Base-by-base conservation (phyloP, 495 filamentous ascomycete species). In the Xylaria flabelliformis region DNA sequence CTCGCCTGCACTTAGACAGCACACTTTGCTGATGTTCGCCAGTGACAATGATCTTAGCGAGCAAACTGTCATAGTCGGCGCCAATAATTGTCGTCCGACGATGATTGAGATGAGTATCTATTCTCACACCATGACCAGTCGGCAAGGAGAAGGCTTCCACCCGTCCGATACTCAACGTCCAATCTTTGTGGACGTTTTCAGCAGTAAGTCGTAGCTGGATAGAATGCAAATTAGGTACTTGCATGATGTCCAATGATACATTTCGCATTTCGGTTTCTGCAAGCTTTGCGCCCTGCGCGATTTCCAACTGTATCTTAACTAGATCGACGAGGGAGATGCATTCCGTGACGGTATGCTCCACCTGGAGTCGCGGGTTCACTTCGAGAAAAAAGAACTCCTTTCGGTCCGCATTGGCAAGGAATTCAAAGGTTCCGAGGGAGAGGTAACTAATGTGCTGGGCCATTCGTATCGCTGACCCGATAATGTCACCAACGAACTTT, bases 271-370 rank as follows among this genome's bases (percentile, higher is more conserved):
- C 84, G 56, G 85, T 75, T 6, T 85, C 74, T 1, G 73, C 48
- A 17, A 91, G 77, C 0, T 78, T 78, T 8, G 73, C 61, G 13
- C 89, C 88, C 78, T 89, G 87, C 12, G 87, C 85, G 9, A 91
- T 71, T 0, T 82, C 78, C 17, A 91, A 80, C 69, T 91, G 88
- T 72, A 87, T 76, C 63, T 87, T 81, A 7, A 91, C 88, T 19
- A 91, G 76, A 71, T 91, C 89, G 41, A 90, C 73, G 46, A 81
- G 79, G 71, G 87, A 85, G 68, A 88, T 86, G 9, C 87, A 79
- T 74, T 91, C 88, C 8, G 90, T 91, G 53, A 90, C 88, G 8
- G 85, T 85, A 76, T 91, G 90, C 77, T 91, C 90, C 24, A 91
- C 90, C 72, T 91, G 90, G 6, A 91, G 80, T 29, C 89, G 78